These are phyloP conservation scores for Pythium sp. DNA, from an alignment of 352 stramenopile species.

Conservation along the genomic window DNA sequence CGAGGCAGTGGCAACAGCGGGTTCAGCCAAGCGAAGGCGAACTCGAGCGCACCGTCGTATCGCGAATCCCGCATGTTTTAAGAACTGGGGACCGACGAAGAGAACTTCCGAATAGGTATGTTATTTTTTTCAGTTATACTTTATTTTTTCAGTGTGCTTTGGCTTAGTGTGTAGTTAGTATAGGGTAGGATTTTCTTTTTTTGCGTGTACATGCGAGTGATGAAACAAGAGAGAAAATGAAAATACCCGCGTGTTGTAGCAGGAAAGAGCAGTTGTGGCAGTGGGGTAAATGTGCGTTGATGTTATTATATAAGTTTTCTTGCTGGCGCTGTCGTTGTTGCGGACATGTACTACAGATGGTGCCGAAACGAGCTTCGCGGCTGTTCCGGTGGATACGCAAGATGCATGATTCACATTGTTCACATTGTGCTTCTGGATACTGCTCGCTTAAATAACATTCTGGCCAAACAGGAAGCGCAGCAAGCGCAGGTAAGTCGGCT, in stretches of 20 bases:
- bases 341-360: not conserved
- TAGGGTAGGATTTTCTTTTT: not conserved
- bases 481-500: conserved; percentile 76
- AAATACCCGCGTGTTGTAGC: not conserved
- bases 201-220: not conserved
- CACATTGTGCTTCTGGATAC: not conserved
- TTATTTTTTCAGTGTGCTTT: not conserved
- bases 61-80: not conserved
- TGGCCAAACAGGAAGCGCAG: conserved; percentile 79
- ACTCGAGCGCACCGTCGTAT: not conserved
- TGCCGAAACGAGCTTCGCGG: not conserved
- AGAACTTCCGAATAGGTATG: not conserved
- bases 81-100: conserved; percentile 1
- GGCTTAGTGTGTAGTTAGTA: not conserved
- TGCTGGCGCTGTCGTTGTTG: not conserved
- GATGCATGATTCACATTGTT: not conserved
- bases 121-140: conserved; percentile 2
- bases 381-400: not conserved
- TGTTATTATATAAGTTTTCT: conserved; percentile 9
- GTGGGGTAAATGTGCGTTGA: not conserved
- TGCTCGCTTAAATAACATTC: conserved; percentile 51
- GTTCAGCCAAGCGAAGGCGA: not conserved
- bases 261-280: not conserved
- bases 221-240: not conserved
- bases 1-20: conserved; percentile 9